Evolutionary conservation across 768 basidiomycete genomes (phyloP).

Genomic region (Scleroderma bovista): DNA sequence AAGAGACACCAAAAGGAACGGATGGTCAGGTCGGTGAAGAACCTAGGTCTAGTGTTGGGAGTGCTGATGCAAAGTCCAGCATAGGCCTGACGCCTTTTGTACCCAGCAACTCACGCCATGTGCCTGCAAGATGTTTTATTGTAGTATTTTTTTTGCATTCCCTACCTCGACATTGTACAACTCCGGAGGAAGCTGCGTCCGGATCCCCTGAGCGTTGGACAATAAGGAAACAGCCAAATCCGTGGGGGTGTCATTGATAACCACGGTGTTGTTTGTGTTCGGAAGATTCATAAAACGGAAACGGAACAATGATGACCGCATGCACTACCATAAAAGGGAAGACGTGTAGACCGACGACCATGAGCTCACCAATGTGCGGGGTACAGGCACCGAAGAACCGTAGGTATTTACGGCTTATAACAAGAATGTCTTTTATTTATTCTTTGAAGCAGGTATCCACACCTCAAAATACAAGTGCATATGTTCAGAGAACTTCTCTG

Average conservation of each 20-base stretch:
- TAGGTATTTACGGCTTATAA: not conserved
- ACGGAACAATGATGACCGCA: not conserved
- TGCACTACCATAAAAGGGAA: not conserved
- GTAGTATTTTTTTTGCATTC: slow-evolving; percentile 7
- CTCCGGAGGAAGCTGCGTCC: not conserved
- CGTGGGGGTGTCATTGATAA: not conserved
- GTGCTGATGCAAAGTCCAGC: not conserved
- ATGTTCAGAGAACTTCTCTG: not conserved
- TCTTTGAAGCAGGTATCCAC: not conserved
- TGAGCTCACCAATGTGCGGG: not conserved
- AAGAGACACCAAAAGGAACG: not conserved
- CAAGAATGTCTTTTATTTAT: not conserved
- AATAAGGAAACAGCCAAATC: slow-evolving; percentile 14
- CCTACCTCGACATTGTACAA: not conserved
- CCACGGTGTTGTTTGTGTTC: not conserved
- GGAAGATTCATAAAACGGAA: too few species aligned
- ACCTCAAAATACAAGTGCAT: not conserved
- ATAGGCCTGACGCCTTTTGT: slow-evolving; percentile 17
- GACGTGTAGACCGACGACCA: not conserved
- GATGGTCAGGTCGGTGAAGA: not conserved
- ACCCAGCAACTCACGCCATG: not conserved
- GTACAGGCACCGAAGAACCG: not conserved
- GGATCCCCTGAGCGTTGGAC: not conserved
- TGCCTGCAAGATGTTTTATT: slow-evolving; percentile 5
- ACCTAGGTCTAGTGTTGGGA: not conserved